Base-by-base conservation (phyloP, 371 early-diverging fungal genomes). In the Mucor plumbeus region DNA sequence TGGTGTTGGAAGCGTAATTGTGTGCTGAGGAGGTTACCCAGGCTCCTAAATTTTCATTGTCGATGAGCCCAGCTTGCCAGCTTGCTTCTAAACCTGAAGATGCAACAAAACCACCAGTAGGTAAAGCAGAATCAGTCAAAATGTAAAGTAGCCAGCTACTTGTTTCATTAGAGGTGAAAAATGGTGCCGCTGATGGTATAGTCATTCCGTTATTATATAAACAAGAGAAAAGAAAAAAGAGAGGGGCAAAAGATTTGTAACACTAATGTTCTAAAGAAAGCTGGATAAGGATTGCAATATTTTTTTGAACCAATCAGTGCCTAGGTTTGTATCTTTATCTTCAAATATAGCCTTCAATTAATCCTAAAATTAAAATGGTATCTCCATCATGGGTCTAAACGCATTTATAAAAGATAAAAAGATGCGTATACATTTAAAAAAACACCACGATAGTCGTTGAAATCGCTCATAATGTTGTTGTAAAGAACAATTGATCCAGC, bases 91-190 rank as follows among this genome's bases (percentile, higher is more conserved):
- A 85, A 0, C 94, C 94, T 5, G 91, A 88, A 34, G 94, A 94
- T 43, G 93, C 89, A 9, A 94, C 92, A 69, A 94, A 94, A 0
- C 94, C 94, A 26, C 97, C 95, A 0, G 95, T 95, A 0, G 97
- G 97, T 13, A 97, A 84, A 14, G 94, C 94, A 6, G 95, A 95
- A 82, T 97, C 97, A 9, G 94, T 88, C 31, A 97, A 76, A 69
- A 92, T 88, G 81, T 91, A 92, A 3, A 93, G 85, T 5, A 93
- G 79, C 94, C 93, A 95, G 39, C 84, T 79, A 63, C 81, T 80
- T 6, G 81, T 80, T 39, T 78, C 76, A 63, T 71, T 75, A 2
- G 82, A 82, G 13, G 71, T 70, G 66, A 82, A 82, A 38, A 59
- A 68, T 5, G 56, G 57, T 41, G 43, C 13, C 13, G 53, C 39